Base-by-base conservation (phyloP, 2,329 filamentous ascomycete genomes). In the Xenosphaeropsis pyriputrescens region DNA sequence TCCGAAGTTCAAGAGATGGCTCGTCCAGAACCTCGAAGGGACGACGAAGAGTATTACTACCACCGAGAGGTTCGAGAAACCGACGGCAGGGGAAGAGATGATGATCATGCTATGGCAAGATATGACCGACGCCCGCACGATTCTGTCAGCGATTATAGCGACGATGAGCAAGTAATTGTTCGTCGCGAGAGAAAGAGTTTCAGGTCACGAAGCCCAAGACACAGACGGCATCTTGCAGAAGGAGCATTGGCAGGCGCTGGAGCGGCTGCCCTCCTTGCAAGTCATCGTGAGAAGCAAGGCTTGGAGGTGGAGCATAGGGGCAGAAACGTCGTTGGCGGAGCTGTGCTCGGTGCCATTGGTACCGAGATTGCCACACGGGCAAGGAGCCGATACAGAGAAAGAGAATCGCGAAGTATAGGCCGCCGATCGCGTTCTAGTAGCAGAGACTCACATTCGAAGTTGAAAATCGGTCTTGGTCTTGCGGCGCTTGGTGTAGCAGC, bases 241-340 rank as follows among this genome's bases (percentile, higher is more conserved):
- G 75, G 75, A n/a, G 75, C 73, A 8, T 60, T 78, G 13, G 75
- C 75, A 18, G 75, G 73, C 13, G 75, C 75, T 14, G 75, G 74
- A 35, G 55, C 75, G 6, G 68, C 70, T 9, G 75, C 74, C n/a
- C 55, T 79, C 2, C 55, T 76, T 5, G 62, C 67, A 13, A 70
- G 68, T 35, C 68, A 72, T 15, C 64, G 69, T 35, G 63, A 65
- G 36, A 62, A 61, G 39, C 38, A 45, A 34, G 47, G 52, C 42
- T 43, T 50, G 34, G 46, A 45, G 41, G 41, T 43, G 33, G 44
- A 45, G n/a, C 48, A 56, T 49, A 44, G 43, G 37, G 42, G 47
- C 19, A 42, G 47, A 43, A 45, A 50, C n/a, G 45, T 54, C 32
- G 44, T 52, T 31, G 42, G 73, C 3, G 75, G 75, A 37, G 74